Conservation (phyloP, 768 basidiomycete species). For the Steccherinum ochraceum region DNA sequence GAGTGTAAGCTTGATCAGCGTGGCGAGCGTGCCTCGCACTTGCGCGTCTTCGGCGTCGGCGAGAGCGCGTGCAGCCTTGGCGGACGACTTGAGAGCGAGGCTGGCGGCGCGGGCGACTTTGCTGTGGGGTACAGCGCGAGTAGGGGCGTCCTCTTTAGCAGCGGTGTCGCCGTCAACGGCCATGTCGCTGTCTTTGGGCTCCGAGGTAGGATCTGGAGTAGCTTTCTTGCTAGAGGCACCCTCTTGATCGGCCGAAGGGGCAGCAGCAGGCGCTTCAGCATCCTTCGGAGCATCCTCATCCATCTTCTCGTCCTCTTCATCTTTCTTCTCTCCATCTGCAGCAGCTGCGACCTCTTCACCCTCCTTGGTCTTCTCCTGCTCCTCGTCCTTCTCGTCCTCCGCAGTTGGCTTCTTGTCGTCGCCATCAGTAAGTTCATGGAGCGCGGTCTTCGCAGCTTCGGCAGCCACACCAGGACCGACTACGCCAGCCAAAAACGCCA, state of each 20-base stretch:
- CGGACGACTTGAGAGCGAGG: conserved; percentile 84
- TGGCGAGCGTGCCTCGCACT: conserved; percentile 72
- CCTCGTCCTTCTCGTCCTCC: conserved; percentile 29
- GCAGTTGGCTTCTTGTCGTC: conserved; percentile 26
- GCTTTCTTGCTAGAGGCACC: conserved; percentile 12
- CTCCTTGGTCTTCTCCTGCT: conserved; percentile 23
- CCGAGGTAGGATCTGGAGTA: conserved; percentile 7
- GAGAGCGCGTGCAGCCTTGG: conserved; percentile 74
- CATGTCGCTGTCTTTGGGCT: conserved; percentile 34
- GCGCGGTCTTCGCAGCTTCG: conserved; percentile 86
- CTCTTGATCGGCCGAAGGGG: conserved; percentile 9
- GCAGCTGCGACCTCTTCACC: conserved; percentile 25
- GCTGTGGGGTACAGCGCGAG: conserved; percentile 53
- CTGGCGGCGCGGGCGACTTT: conserved; percentile 78
- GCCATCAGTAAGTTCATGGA: conserved; percentile 73
- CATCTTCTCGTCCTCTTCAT: conserved; percentile 24
- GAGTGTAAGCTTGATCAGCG: conserved; percentile 76
- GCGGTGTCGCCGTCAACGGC: conserved; percentile 35
- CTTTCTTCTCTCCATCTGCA: conserved; percentile 35
- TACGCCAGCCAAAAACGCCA: conserved; percentile 92
- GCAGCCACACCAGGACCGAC: conserved; percentile 87
- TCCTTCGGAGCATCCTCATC: conserved; percentile 37
- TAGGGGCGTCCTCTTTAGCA: conserved; percentile 20
- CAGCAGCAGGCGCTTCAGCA: conserved; percentile 15
- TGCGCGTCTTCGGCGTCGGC: conserved; percentile 79